Evolutionary conservation across 2,329 filamentous ascomycete species (phyloP).

Genomic region (Fusarium pilosicola): DNA sequence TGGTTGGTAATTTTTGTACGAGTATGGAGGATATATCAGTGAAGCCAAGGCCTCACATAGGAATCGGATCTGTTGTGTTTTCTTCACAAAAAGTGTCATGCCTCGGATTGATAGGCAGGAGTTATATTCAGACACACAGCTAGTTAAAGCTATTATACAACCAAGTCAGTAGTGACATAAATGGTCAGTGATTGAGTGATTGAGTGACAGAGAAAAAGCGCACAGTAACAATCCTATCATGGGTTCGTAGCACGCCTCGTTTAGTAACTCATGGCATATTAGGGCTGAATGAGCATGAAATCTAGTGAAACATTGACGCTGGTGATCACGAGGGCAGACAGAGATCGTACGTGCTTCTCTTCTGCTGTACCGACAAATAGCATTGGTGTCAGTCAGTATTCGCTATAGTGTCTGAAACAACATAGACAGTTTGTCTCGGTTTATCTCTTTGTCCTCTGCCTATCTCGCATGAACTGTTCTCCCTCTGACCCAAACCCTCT

Average conservation of each 20-base stretch:
- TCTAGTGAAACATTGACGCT: neutral
- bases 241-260: slow-evolving; percentile 4
- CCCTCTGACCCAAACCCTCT: slow-evolving; percentile 89
- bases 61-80: neutral
- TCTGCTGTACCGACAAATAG: neutral
- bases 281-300: neutral
- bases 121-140: neutral
- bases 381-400: neutral
- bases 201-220: neutral
- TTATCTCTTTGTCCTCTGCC: neutral
- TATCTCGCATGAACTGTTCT: slow-evolving; percentile 72
- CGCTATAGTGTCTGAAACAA: neutral
- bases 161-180: neutral
- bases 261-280: neutral
- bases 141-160: neutral
- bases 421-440: neutral
- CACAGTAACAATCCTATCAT: neutral
- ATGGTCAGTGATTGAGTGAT: neutral
- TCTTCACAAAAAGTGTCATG: neutral
- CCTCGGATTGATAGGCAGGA: neutral
- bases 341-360: neutral
- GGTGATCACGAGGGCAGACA: neutral
- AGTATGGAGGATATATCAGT: neutral
- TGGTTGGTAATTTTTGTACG: neutral
- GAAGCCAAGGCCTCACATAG: neutral